Base-by-base conservation (phyloP, 805 yeast genomes). In the Yamadazyma paraphyllophila region DNA sequence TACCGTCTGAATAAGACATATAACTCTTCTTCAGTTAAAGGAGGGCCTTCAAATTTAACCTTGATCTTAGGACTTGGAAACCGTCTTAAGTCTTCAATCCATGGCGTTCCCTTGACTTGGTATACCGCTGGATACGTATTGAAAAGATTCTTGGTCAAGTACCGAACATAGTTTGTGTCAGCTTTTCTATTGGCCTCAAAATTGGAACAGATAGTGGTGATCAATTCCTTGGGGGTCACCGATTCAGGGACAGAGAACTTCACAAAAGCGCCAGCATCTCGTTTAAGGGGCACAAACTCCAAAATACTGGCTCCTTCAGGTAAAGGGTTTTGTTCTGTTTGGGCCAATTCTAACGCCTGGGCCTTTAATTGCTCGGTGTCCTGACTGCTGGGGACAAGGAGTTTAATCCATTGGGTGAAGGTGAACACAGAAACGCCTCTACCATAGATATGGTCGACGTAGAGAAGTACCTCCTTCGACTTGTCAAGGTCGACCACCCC, bases 241-340 rank as follows among this genome's bases (percentile, higher is more conserved):
- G 65, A 73, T 5, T 69, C 73, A 0, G 91, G 88, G 25, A 87
- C 78, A 26, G 69, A 63, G 55, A 85, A 85, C 52, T 84, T 85
- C 31, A 88, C 94, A 73, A 92, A 91, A 1, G 89, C 97, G 37
- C 98, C 98, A 43, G 97, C 96, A 59, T 94, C 99, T 49, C 96
- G 73, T 46, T 71, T 73, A 45, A 91, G 77, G 0, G 94, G 85
- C 27, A 83, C 78, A 26, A 88, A 74, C 1, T 82, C 81, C 6
- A 77, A 71, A 40, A 88, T 69, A 25, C 73, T 65, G 11, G 63
- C 57, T 7, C 53, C 62, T 2, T 40, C 49, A 3, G 74, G 72
- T 20, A 69, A 53, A 7, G 74, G 71, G 12, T 56, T 45, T 7
- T 49, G 35, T 17, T 42, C 45, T 3, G 41, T 15, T 8, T 51